A percentile compares a stretch with the other conserved stretches of the same genome.
Evolutionary conservation across 1,284 basidiomycete species (phyloP).

Genomic region (Ceratobasidium sp.): DNA sequence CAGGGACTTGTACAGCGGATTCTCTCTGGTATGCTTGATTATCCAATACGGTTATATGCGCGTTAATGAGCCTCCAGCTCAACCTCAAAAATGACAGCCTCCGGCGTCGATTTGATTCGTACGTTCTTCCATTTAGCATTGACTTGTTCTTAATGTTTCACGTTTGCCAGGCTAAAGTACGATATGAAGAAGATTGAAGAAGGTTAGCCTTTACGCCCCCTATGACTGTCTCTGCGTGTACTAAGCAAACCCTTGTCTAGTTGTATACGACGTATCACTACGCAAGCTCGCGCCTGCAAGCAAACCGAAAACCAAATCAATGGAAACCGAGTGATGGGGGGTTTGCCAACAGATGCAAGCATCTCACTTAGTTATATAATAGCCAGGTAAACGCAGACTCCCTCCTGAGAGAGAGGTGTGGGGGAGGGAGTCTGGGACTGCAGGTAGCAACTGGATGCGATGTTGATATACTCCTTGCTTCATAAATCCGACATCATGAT

Average conservation of each 20-base stretch:
- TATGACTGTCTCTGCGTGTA: not conserved
- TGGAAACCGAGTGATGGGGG: not conserved
- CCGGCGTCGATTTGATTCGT: slow-evolving; percentile 76
- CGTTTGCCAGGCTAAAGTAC: slow-evolving; percentile 74
- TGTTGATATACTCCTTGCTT: too few relatives aligned
- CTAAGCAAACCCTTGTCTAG: slow-evolving; percentile 59
- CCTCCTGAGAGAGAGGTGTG: too few relatives aligned
- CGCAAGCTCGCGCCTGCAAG: slow-evolving; percentile 67
- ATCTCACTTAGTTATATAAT: not conserved
- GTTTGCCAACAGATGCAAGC: not conserved
- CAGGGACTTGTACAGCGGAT: slow-evolving; percentile 85
- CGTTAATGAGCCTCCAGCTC: slow-evolving; percentile 64
- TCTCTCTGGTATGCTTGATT: slow-evolving; percentile 74
- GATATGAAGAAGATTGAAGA: slow-evolving; percentile 93
- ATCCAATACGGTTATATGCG: slow-evolving; percentile 1
- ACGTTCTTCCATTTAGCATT: slow-evolving; percentile 41
- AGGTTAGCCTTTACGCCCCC: slow-evolving; percentile 64
- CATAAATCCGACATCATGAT: too few relatives aligned
- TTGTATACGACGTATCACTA: slow-evolving; percentile 87
- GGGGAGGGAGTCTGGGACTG: too few relatives aligned
- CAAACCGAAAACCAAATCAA: not conserved
- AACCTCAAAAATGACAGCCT: slow-evolving; percentile 89
- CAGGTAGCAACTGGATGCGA: too few relatives aligned
- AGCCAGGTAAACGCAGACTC: too few relatives aligned
- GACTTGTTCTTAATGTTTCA: slow-evolving; percentile 2